Percentiles rank a stretch among this genome's conserved stretches.
Conservation (phyloP, 495 filamentous ascomycete genomes). For the Paragyromitra xinjiangensis region DNA sequence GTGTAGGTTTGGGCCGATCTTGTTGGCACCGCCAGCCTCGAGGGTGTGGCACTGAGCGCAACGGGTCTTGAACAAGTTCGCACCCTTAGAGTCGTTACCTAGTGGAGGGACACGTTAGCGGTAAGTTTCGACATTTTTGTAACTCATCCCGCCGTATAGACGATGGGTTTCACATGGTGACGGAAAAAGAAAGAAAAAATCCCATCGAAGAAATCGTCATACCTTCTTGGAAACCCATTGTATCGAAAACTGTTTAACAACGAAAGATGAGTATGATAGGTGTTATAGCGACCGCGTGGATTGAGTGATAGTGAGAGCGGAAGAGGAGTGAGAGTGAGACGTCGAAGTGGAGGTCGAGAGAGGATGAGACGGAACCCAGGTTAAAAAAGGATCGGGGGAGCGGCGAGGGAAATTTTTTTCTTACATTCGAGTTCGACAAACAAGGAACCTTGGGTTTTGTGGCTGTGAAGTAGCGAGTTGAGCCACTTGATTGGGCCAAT, state of each 20-base stretch:
- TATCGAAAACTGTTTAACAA: constrained; percentile 19
- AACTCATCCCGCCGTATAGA: neutral
- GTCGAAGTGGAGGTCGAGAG: constrained; percentile 4
- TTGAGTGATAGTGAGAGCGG: constrained; percentile 5
- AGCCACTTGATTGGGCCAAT: constrained; percentile 34
- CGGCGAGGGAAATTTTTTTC: constrained; percentile 32
- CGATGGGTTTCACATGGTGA: neutral
- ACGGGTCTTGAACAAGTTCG: constrained; percentile 99
- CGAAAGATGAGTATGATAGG: neutral
- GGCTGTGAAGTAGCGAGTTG: constrained; percentile 10
- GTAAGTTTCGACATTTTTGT: neutral
- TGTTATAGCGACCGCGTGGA: constrained; percentile 6
- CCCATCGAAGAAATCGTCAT: constrained; percentile 15
- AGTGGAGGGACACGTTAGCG: constrained; percentile 33
- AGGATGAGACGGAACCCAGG: constrained; percentile 26
- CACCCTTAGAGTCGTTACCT: constrained; percentile 97
- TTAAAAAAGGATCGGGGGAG: constrained; percentile 37
- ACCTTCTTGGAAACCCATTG: constrained; percentile 57
- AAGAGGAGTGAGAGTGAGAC: neutral
- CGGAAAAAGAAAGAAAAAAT: neutral
- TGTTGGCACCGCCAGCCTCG: constrained; percentile 86
- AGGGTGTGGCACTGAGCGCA: constrained; percentile 99
- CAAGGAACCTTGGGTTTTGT: constrained; percentile 22
- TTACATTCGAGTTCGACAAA: constrained; percentile 25
- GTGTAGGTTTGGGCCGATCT: constrained; percentile 95